Conservation (phyloP, 2,329 filamentous ascomycete species). For the Daldinia sp. region DNA sequence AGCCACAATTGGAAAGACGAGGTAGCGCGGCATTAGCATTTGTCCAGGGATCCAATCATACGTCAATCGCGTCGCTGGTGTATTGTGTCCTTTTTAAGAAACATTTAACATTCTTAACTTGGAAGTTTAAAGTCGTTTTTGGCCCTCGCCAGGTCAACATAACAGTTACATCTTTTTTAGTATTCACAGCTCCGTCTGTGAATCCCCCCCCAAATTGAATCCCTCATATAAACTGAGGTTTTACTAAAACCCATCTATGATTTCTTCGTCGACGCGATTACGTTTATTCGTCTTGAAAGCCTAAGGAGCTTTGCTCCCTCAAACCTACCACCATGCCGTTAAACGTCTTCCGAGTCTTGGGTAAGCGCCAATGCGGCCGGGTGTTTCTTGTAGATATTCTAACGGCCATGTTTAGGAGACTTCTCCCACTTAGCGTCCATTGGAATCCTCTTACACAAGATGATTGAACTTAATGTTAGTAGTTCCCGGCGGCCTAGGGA, state of each 20-base stretch:
- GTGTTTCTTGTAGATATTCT: constrained; percentile 22
- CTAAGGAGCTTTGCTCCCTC: constrained; percentile 39
- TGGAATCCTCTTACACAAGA: constrained; percentile 94
- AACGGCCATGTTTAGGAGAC: constrained; percentile 70
- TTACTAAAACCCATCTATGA: neutral
- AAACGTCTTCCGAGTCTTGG: constrained; percentile 67
- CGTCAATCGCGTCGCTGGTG: constrained; percentile 49
- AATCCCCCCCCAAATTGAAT: neutral
- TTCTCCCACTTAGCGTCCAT: constrained; percentile 95
- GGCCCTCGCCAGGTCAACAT: constrained; percentile 11
- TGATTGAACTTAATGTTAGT: constrained; percentile 87
- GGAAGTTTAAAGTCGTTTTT: constrained; percentile 8
- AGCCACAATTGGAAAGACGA: constrained; percentile 30
- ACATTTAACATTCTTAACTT: constrained; percentile 28
- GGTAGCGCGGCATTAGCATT: neutral
- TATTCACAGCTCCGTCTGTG: neutral
- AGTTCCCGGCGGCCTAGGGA: neutral
- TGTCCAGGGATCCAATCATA: constrained; percentile 48
- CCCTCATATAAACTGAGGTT: neutral
- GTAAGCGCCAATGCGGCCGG: constrained; percentile 49
- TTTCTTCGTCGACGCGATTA: constrained; percentile 3
- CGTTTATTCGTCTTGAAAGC: constrained; percentile 18
- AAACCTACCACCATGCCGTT: constrained; percentile 56
- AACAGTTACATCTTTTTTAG: neutral
- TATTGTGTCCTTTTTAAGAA: constrained; percentile 53